Evolutionary conservation across 2,329 filamentous ascomycete species (phyloP).

Genomic region (Plectosphaerella cucumerina): DNA sequence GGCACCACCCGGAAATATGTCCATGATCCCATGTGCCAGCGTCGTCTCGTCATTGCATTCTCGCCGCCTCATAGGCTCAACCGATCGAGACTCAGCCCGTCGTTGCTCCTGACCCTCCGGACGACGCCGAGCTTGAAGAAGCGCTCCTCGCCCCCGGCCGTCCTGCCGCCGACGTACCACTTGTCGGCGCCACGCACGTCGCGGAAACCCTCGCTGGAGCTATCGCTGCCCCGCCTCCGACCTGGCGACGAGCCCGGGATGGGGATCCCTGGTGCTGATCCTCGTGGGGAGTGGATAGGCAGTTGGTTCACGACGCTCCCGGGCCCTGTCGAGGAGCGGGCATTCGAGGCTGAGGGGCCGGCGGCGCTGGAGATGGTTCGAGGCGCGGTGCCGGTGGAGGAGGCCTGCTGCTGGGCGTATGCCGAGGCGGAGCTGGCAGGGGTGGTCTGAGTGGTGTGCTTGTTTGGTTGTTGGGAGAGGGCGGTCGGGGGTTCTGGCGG

Average conservation of each 20-base stretch:
- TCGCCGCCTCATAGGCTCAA: slow-evolving; percentile 60
- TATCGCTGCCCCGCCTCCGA: slow-evolving; percentile 66
- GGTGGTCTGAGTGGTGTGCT: slow-evolving; percentile 1
- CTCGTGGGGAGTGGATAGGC: slow-evolving; percentile 8
- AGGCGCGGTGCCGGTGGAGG: slow-evolving; percentile 5
- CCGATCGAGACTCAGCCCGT: slow-evolving; percentile 69
- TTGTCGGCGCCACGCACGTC: slow-evolving; percentile 70
- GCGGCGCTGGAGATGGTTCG: neutral
- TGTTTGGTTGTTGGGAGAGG: slow-evolving; percentile 9
- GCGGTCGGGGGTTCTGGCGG: slow-evolving; percentile 32
- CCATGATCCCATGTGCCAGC: neutral
- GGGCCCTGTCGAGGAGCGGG: slow-evolving; percentile 2
- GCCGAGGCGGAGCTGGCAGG: slow-evolving; percentile 3
- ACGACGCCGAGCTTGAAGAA: slow-evolving; percentile 81
- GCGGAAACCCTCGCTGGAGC: slow-evolving; percentile 70
- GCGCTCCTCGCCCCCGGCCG: slow-evolving; percentile 71
- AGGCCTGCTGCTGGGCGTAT: neutral
- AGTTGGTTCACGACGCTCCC: slow-evolving; percentile 21
- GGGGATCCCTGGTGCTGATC: slow-evolving; percentile 27
- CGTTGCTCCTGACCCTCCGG: slow-evolving; percentile 66
- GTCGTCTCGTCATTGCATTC: neutral
- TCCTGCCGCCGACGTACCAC: slow-evolving; percentile 78
- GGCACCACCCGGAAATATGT: neutral
- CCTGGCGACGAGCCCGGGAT: slow-evolving; percentile 28
- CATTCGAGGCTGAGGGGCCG: slow-evolving; percentile 14